Percentiles rank a stretch among this genome's conserved stretches.
Conservation (phyloP, 768 basidiomycete genomes). For the Macrolepiota albuminosa region DNA sequence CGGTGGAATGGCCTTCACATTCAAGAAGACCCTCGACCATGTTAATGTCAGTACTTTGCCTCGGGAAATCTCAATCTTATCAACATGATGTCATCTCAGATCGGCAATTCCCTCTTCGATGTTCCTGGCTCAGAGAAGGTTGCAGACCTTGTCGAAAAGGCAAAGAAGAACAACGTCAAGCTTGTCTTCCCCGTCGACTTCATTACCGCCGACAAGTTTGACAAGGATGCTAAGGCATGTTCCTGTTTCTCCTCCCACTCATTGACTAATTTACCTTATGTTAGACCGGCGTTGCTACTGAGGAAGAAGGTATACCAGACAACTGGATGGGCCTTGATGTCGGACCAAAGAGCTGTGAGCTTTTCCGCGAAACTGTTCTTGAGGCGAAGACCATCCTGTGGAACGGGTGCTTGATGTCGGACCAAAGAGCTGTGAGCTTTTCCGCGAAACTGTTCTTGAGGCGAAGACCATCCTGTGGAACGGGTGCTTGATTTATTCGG, state of each 20-base stretch:
- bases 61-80: not conserved
- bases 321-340: slow-evolving; percentile 95
- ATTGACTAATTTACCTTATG: not conserved
- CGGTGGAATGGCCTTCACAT: slow-evolving; percentile 99
- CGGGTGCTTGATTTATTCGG: slow-evolving; percentile 44
- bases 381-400: slow-evolving; percentile 95
- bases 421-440: slow-evolving; percentile 76
- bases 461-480: slow-evolving; percentile 98
- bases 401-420: slow-evolving; percentile 88
- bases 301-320: slow-evolving; percentile 82
- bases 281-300: slow-evolving; percentile 73
- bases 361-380: slow-evolving; percentile 76
- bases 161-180: slow-evolving; percentile 87
- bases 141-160: slow-evolving; percentile 78
- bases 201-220: slow-evolving; percentile 92
- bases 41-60: slow-evolving; percentile 44
- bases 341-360: slow-evolving; percentile 76
- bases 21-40: slow-evolving; percentile 89
- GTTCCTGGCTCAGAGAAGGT: slow-evolving; percentile 86
- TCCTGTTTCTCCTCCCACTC: not conserved
- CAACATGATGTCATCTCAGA: slow-evolving; percentile 40
- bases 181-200: slow-evolving; percentile 95
- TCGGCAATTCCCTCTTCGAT: slow-evolving; percentile 94
- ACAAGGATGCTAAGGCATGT: slow-evolving; percentile 79
- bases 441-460: slow-evolving; percentile 72